Evolutionary conservation across 306 rosid genomes (phyloP).

Genomic region (Argentina anserina): DNA sequence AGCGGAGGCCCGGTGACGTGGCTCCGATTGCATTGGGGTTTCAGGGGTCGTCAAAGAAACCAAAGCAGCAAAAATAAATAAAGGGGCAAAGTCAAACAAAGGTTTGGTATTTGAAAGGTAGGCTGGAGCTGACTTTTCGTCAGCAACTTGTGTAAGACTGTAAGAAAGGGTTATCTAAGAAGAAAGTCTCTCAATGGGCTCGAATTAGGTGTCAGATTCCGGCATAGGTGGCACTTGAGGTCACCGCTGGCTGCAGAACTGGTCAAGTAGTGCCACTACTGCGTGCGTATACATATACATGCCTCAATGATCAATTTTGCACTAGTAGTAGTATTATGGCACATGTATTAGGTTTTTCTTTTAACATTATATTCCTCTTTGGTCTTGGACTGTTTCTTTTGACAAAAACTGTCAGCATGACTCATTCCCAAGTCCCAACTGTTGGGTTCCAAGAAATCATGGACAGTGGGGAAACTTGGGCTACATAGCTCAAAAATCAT

Average conservation of each 20-base stretch:
- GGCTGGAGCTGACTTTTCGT: conserved; percentile 8
- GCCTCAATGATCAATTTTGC: neutral
- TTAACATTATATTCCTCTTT: neutral
- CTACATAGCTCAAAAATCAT: neutral
- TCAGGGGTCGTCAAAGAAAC: neutral
- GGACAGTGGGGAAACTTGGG: neutral
- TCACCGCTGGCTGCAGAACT: conserved; percentile 7
- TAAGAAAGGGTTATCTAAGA: neutral
- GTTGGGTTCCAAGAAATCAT: neutral
- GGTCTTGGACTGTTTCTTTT: neutral
- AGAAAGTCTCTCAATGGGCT: neutral
- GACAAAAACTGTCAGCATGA: neutral
- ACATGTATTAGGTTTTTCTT: neutral
- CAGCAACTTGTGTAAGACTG: neutral
- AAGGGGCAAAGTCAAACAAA: conserved; percentile 6
- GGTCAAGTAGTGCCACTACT: conserved; percentile 5
- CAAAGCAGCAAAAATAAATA: neutral
- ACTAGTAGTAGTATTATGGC: neutral
- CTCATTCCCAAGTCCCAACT: neutral
- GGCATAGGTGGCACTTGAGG: conserved; percentile 8
- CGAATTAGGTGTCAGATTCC: conserved; percentile 13
- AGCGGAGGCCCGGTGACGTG: conserved; percentile 27
- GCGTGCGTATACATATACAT: too few relatives aligned
- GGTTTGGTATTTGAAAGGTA: neutral
- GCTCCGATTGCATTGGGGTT: conserved; percentile 24